Evolutionary conservation across 2,329 filamentous ascomycete species (phyloP), one percentile per base, ranked within the genome.

Genomic region (Chrysoporthe puriensis): DNA sequence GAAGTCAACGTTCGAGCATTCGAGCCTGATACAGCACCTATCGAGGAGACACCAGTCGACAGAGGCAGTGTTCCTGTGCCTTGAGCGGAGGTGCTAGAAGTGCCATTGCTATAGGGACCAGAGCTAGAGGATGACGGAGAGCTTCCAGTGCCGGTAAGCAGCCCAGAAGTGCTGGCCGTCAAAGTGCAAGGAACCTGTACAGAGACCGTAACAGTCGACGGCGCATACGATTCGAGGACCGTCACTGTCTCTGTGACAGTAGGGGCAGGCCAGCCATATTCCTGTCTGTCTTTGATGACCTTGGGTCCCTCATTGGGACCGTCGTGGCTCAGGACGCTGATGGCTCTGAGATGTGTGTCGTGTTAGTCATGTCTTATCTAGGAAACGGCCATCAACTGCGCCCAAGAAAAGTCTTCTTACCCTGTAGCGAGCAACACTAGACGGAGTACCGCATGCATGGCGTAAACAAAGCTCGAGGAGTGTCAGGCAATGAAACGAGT

Each of bases 281-380:
- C 46, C 62, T 67, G 67, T 26, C 67, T 64, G 32, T 67, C 59
- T 43, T 64, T 63, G 60, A 67, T 32, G n/a, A 52, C 56, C 56
- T 64, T 46, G 48, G 66, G 48, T 32, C 36, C 44, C n/a, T 43
- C 42, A 54, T 65, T 36, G 43, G 32, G 26, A 6, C 26, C 46
- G 32, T 68, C 62, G 32, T 69, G 58, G 50, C 67, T 60, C 46
- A 69, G 67, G 54, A 67, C 67, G 52, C 66, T 62, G 44, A 56
- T 44, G 34, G 56, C 64, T 60, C 67, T 63, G 48, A 43, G 5
- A 26, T 40, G 40, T 40, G 40, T 6, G 9, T 50, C 60, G 64
- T 69, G 67, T 65, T 44, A 69, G 65, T 68, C 68, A 66, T 68
- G 65, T 68, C 62, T 65, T 36, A 62, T 46, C 18, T n/a, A 21